Evolutionary conservation across 192 early-diverging fungal species (phyloP), one percentile per base, ranked within the genome.

Genomic region (Backusella australiensis): DNA sequence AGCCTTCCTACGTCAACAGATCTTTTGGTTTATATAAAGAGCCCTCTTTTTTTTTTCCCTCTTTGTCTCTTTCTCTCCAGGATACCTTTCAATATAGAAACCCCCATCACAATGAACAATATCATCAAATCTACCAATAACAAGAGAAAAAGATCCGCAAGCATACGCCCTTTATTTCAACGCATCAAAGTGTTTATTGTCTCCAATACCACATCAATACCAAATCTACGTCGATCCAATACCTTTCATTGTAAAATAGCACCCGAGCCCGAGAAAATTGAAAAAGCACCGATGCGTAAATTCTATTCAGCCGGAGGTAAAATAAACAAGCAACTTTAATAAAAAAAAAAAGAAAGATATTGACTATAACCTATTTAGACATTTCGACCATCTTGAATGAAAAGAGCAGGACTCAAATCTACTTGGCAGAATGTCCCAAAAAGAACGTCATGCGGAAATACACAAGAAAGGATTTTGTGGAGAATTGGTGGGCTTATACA

Each of bases 401-500:
- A 63, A 63, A 63, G 23, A 63, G 56, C 56, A 63, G 56, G 56
- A 29, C 56, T 63, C 56, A 63, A 63, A 29, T 29, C 9, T 63
- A 63, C 12, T 29, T 63, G 56, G 14, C 26, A 23, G 56, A 63
- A 63, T 63, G 23, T 29, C 56, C 56, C 12, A 26, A 63, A 63
- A 63, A 63, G 23, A 63, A 63, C 26, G 8, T 12, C 3, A 63
- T 29, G 11, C 56, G 56, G 23, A 63, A 63, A 63, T 63, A 63
- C 23, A 63, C 56, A 29, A 63, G 26, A 63, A 63, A 63, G n/a
- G 56, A 63, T 23, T 63, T 63, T 63, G 56, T 63, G 4, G 56
- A 63, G 56, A 63, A 63, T 63, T 63, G 56, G 56, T 63, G 56
- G 56, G 21, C 56, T 9, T 63, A 63, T 63, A 63, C 56, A 4